phyloP scores from a whole-genome alignment of 805 yeast genomes.

The Candida loeiensis region DNA sequence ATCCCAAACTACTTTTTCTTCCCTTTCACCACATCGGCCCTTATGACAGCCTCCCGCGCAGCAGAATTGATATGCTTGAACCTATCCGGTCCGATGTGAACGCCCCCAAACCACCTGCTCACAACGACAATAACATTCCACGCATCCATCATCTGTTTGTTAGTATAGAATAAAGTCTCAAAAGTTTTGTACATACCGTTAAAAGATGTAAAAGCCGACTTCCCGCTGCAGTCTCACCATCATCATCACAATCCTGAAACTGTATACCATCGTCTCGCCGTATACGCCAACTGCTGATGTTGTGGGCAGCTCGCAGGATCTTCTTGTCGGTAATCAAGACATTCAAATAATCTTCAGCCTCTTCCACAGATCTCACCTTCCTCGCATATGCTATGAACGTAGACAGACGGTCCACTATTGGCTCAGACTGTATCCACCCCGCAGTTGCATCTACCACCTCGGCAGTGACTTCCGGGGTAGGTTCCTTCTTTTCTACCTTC shows the following conservation, averaged over 20 bases:
- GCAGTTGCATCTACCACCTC: slow-evolving; percentile 42
- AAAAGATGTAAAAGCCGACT: slow-evolving; percentile 76
- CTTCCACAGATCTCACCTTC: slow-evolving; percentile 58
- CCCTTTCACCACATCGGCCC: slow-evolving; percentile 3
- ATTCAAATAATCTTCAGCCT: slow-evolving; percentile 54
- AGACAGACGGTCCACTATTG: slow-evolving; percentile 78
- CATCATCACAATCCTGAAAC: slow-evolving; percentile 89
- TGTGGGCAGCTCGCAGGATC: slow-evolving; percentile 67
- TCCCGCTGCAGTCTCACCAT: slow-evolving; percentile 97
- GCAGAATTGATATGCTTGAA: slow-evolving; percentile 90
- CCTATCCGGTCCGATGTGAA: slow-evolving; percentile 86
- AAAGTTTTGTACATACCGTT: slow-evolving; percentile 39
- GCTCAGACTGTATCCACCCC: slow-evolving; percentile 77
- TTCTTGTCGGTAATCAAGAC: slow-evolving; percentile 60
- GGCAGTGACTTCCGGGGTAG: slow-evolving; percentile 1
- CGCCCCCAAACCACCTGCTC: slow-evolving; percentile 91
- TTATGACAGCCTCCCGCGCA: slow-evolving; percentile 72
- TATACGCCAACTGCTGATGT: slow-evolving; percentile 86
- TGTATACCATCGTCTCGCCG: slow-evolving; percentile 50
- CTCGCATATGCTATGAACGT: slow-evolving; percentile 78
- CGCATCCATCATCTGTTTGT: slow-evolving; percentile 59
- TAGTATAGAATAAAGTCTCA: slow-evolving; percentile 20
- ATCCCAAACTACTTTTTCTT: slow-evolving; percentile 5
- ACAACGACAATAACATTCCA: slow-evolving; percentile 86
- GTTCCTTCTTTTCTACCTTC: not conserved